A percentile compares a stretch with the other conserved stretches of the same genome.
Evolutionary conservation across 2,329 filamentous ascomycete species (phyloP).

Genomic region (Hansfordia pulvinata): DNA sequence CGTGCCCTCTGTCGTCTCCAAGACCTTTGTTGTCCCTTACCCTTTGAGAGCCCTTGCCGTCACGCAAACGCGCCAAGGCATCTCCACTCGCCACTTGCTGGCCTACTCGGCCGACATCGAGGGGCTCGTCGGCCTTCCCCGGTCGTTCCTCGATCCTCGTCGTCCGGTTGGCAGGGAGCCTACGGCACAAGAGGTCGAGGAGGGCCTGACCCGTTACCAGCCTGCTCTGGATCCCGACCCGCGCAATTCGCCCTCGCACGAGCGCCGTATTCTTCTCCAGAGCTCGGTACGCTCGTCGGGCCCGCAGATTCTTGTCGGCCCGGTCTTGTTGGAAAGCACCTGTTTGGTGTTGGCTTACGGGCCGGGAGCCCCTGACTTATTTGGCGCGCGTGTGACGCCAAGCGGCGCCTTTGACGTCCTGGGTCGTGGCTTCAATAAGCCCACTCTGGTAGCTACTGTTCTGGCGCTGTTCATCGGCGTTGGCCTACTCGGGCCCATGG

Average conservation of each 20-base stretch:
- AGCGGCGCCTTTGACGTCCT: conserved; percentile 86
- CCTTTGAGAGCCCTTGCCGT: conserved; percentile 70
- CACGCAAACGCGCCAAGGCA: conserved; percentile 83
- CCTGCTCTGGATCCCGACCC: conserved; percentile 76
- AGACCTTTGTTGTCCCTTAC: conserved; percentile 69
- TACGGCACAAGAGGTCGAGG: conserved; percentile 64
- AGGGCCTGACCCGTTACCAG: conserved; percentile 66
- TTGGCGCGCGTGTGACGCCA: conserved; percentile 74
- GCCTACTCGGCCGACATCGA: conserved; percentile 62
- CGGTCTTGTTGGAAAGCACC: conserved; percentile 81
- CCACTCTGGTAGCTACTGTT: conserved; percentile 74
- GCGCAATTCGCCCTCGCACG: conserved; percentile 66
- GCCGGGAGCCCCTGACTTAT: conserved; percentile 75
- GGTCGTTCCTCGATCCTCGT: conserved; percentile 68
- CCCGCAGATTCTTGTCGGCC: conserved; percentile 60
- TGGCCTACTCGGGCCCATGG: conserved; percentile 68
- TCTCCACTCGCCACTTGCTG: conserved; percentile 70
- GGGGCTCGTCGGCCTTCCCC: conserved; percentile 67
- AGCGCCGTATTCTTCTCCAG: conserved; percentile 66
- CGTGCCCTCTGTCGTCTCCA: conserved; percentile 63
- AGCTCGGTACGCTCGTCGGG: too few relatives aligned
- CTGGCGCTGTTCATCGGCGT: conserved; percentile 67
- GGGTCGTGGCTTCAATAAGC: conserved; percentile 86
- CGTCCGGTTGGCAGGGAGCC: conserved; percentile 78
- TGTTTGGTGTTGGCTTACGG: conserved; percentile 82